Percentiles rank a stretch among this genome's conserved stretches.
Conservation (phyloP, 1,139 yeast species). For the Saccharomyces uvarum region DNA sequence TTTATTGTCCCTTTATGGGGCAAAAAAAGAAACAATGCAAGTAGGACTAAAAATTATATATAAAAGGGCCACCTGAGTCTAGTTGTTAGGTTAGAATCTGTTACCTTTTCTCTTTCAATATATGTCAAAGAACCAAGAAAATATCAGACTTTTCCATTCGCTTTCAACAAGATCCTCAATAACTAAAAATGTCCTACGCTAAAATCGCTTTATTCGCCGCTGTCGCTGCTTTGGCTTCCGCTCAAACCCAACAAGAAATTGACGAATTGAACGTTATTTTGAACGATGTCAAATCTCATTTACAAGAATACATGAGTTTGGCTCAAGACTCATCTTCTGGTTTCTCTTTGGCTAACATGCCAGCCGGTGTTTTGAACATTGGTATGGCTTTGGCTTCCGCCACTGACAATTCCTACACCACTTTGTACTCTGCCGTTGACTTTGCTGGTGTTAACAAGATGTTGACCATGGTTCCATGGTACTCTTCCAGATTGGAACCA, state of each 20-base stretch:
- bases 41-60: not conserved
- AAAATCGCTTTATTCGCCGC: conserved; percentile 7
- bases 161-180: conserved; percentile 1
- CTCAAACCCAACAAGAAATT: conserved; percentile 7
- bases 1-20: not conserved
- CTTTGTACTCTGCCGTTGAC: conserved; percentile 29
- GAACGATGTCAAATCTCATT: conserved; percentile 8
- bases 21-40: not conserved
- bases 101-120: not conserved
- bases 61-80: not conserved
- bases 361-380: conserved; percentile 18
- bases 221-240: conserved; percentile 8
- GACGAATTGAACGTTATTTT: conserved; percentile 10
- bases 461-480: conserved; percentile 40
- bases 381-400: conserved; percentile 15
- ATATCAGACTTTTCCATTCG: conserved; percentile 4
- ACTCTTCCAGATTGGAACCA: conserved; percentile 35
- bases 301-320: conserved; percentile 9
- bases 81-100: not conserved
- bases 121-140: not conserved
- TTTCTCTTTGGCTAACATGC: conserved; percentile 24
- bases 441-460: conserved; percentile 30
- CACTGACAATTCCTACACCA: conserved; percentile 26
- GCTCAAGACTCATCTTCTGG: conserved; percentile 8
- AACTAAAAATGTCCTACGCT: conserved; percentile 6